These are phyloP conservation scores for Calonectria crousiana DNA, from an alignment of 2,329 filamentous ascomycete genomes.

Conservation along the genomic window DNA sequence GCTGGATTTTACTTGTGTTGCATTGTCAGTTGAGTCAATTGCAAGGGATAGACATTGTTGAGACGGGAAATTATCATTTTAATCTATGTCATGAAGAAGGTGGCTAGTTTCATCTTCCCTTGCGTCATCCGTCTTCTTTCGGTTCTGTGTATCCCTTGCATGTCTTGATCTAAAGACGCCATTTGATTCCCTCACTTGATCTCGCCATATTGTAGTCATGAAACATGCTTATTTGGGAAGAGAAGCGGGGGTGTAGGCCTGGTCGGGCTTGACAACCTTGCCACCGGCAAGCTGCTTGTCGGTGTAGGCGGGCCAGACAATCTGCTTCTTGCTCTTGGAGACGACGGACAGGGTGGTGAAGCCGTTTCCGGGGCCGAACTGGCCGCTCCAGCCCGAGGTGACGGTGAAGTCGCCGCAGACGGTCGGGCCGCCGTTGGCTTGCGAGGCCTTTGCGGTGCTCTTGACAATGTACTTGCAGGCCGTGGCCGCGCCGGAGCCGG, in stretches of 20 bases:
- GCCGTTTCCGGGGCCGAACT: slow-evolving; percentile 64
- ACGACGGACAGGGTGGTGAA: slow-evolving; percentile 67
- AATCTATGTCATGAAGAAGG: not conserved
- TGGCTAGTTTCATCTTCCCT: not conserved
- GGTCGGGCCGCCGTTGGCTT: slow-evolving; percentile 52
- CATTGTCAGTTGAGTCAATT: slow-evolving; percentile 1
- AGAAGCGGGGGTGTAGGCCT: slow-evolving; percentile 55
- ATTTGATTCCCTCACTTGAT: not conserved
- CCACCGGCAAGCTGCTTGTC: slow-evolving; percentile 62
- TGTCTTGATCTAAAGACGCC: not conserved
- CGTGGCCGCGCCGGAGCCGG: slow-evolving; percentile 54
- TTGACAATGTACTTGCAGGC: slow-evolving; percentile 47
- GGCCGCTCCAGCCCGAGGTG: slow-evolving; percentile 67
- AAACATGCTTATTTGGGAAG: slow-evolving; percentile 34
- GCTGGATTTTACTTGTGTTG: not conserved
- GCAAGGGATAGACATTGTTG: not conserved
- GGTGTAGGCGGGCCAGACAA: slow-evolving; percentile 66
- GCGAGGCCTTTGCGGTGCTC: slow-evolving; percentile 47
- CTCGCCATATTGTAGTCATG: not conserved
- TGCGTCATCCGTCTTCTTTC: not conserved
- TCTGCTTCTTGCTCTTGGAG: slow-evolving; percentile 56
- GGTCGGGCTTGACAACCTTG: slow-evolving; percentile 61
- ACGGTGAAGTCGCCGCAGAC: slow-evolving; percentile 64
- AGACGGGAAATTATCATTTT: slow-evolving; percentile 5
- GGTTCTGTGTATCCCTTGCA: not conserved